These are phyloP conservation scores for Lecanoromycetidae sp. DNA, from an alignment of 2,329 filamentous ascomycete genomes.

Conservation along the genomic window DNA sequence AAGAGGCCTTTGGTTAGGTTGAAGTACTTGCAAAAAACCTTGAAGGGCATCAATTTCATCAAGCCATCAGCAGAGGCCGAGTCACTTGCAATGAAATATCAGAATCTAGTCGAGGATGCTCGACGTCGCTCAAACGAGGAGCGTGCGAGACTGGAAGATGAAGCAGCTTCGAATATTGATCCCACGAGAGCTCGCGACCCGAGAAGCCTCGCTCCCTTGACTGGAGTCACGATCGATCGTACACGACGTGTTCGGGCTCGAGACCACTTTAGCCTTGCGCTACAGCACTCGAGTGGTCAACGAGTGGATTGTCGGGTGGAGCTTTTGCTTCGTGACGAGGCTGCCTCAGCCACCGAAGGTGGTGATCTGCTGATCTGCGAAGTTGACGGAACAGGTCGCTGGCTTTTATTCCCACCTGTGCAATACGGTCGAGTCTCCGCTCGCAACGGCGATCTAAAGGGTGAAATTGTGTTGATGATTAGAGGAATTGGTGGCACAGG, in stretches of 20 bases:
- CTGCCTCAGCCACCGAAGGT: constrained; percentile 49
- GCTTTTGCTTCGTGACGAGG: constrained; percentile 70
- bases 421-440: constrained; percentile 62
- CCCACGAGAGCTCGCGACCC: constrained; percentile 68
- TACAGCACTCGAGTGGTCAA: constrained; percentile 82
- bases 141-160: constrained; percentile 62
- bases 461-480: constrained; percentile 77
- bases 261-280: constrained; percentile 75
- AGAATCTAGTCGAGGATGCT: constrained; percentile 62
- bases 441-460: constrained; percentile 57
- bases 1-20: constrained; percentile 79
- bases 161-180: constrained; percentile 76
- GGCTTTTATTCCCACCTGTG: constrained; percentile 88
- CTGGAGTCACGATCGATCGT: constrained; percentile 60
- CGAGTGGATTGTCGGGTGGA: constrained; percentile 82
- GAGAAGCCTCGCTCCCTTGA: constrained; percentile 59
- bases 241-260: constrained; percentile 73
- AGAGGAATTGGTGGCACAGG: constrained; percentile 52
- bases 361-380: constrained; percentile 91
- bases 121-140: constrained; percentile 64
- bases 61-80: constrained; percentile 41
- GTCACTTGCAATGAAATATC: constrained; percentile 50
- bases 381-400: constrained; percentile 62
- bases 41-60: constrained; percentile 47
- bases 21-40: constrained; percentile 74